Base-by-base conservation (phyloP, 306 rosid genomes). In the Sophora flavescens region DNA sequence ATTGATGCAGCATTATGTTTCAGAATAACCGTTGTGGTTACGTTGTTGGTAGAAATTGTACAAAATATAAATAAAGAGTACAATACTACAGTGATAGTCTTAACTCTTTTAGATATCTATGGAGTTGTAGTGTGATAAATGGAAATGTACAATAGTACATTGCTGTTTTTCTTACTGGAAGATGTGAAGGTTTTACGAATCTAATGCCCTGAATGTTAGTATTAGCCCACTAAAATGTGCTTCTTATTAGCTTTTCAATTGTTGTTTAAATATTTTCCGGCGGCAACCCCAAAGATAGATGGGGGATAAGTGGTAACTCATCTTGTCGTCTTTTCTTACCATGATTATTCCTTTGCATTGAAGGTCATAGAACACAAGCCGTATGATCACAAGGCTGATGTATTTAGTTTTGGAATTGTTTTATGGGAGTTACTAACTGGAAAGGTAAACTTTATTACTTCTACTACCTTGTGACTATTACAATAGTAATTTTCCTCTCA, bases 311-410 rank as follows among this genome's bases (percentile, higher is more conserved):
- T n/a, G n/a, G n/a, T n/a, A 15, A 22, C 75, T 83, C 57, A 70
- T 87, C 58, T 57, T 64, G 87, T 85, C 63, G 71, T 64, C 35
- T 80, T 86, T 80, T 71, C 91, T 88, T 75, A 88, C 88, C 64
- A 76, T 74, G 63, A 77, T 85, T 89, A n/a, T n/a, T n/a, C n/a
- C 78, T 88, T 85, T 88, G 80, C 83, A 75, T 91, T 89, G 96
- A 89, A 96, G 98, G 99, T 96, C 70, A 88, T 96, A 56, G 98
- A 89, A 80, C 99, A 96, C 93, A 93, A 89, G 83, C 96, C 96
- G 10, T 96, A 96, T 70, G 99, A 91, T 93, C 99, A 93, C 86
- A 96, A 91, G 87, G 99, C 98, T 63, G 99, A 96, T 74, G 91
- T 96, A 80, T 93, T 96, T 84, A 96, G 99, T 87, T 96, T 96